Base-by-base conservation (phyloP, 805 yeast species). In the Barnettozyma vustinii region DNA sequence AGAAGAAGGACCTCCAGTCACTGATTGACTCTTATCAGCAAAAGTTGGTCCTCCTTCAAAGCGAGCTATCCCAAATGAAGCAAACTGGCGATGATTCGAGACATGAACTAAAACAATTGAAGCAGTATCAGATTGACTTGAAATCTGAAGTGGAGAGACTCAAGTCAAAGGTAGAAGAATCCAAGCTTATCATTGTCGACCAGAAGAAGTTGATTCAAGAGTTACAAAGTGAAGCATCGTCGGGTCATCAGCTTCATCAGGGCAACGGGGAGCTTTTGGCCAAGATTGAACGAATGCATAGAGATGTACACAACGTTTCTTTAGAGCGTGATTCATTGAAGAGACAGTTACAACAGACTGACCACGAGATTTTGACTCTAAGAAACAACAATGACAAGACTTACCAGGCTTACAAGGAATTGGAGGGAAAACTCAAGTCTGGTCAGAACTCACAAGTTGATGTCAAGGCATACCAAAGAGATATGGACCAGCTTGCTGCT, bases 371-470 rank as follows among this genome's bases (percentile, higher is more conserved):
- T 9, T 52, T 59, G 4, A 49, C 45, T 7, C 52, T 70, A 18
- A 60, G 62, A 46, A 53, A 58, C 4, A 71, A 70, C 49, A 67
- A 64, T 42, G 67, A 65, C 10, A 47, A 57, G 5, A 53, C 69
- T 18, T 54, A 49, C 42, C 58, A 45, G 47, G 61, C 60, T 5
- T 61, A 50, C 52, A 50, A 50, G 19, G 57, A 58, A 2, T 37
- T 50, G 30, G 54, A 51, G 50, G 51, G 49, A 46, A 27, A 35
- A 8, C 42, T 51, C 21, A 56, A 48, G 49, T 10, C 21, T 21
- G 21, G 37, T 12, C 43, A 45, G 36, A 27, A 41, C 37, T 20
- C 47, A 13, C 43, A 42, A 30, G 42, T 39, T 25, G 48, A 48
- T 26, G 55, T 49, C 9, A 47, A 45, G 3, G 35, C 67, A 55